Evolutionary conservation across 108 stramenopile species (phyloP).

Genomic region (Pseudonitzschia delicatissima): DNA sequence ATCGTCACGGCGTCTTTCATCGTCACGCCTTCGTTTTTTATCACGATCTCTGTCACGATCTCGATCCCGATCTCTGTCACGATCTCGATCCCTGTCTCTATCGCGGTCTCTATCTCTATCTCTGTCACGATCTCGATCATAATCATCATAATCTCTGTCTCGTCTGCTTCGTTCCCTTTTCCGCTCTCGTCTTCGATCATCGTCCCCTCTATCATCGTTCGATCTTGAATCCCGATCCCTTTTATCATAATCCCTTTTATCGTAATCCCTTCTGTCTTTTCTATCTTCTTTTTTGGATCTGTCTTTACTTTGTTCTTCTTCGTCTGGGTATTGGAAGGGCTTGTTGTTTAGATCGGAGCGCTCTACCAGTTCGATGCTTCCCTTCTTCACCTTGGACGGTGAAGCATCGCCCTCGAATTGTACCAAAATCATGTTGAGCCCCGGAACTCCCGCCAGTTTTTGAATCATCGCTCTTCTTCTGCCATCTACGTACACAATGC

Average conservation of each 20-base stretch:
- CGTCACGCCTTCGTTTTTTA: background rate
- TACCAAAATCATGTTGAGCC: constrained; percentile 74
- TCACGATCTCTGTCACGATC: constrained; percentile 15
- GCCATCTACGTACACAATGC: constrained; percentile 55
- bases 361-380: constrained; percentile 48
- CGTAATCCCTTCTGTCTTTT: constrained; percentile 14
- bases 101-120: background rate
- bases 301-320: constrained; percentile 18
- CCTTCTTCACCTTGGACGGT: constrained; percentile 55
- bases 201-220: background rate
- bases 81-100: background rate
- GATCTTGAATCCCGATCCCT: constrained; percentile 13
- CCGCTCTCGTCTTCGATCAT: constrained; percentile 5
- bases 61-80: constrained; percentile 11
- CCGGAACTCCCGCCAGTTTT: constrained; percentile 75
- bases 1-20: background rate
- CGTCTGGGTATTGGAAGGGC: constrained; percentile 51
- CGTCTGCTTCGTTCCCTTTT: constrained; percentile 4
- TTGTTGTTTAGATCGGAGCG: constrained; percentile 56
- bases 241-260: constrained; percentile 16
- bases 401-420: constrained; percentile 54
- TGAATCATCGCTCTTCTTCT: constrained; percentile 49
- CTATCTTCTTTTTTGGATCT: constrained; percentile 1
- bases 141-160: background rate
- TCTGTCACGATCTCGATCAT: background rate